Percentiles rank a stretch among this genome's conserved stretches.
Evolutionary conservation across 495 filamentous ascomycete genomes (phyloP).

Genomic region (Lasiosphaeria ovina): DNA sequence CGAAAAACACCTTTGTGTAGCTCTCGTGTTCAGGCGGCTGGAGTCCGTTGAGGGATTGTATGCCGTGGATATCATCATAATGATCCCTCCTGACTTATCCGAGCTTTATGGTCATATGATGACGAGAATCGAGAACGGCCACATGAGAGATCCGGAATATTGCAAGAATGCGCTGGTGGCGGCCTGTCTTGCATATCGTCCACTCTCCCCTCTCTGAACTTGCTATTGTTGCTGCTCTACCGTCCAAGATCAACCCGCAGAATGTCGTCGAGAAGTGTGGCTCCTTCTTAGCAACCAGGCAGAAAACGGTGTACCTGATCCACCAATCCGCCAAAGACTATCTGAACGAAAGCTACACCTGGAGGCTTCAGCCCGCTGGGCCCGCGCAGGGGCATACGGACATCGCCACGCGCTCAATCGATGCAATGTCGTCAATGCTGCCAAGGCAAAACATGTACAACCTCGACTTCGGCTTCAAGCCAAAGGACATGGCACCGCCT

Average conservation of each 20-base stretch:
- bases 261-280: slow-evolving; percentile 26
- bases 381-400: slow-evolving; percentile 20
- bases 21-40: slow-evolving; percentile 20
- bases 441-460: slow-evolving; percentile 25
- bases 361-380: slow-evolving; percentile 19
- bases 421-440: slow-evolving; percentile 21
- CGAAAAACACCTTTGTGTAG: slow-evolving; percentile 39
- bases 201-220: slow-evolving; percentile 32
- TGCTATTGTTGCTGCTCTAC: slow-evolving; percentile 16
- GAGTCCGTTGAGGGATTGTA: slow-evolving; percentile 6
- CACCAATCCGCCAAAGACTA: slow-evolving; percentile 47
- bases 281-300: slow-evolving; percentile 32
- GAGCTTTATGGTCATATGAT: slow-evolving; percentile 22
- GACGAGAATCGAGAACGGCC: slow-evolving; percentile 8
- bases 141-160: slow-evolving; percentile 9
- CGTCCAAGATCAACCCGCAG: slow-evolving; percentile 1
- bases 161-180: slow-evolving; percentile 27
- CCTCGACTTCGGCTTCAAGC: slow-evolving; percentile 17
- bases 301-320: slow-evolving; percentile 34
- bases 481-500: slow-evolving; percentile 18
- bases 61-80: slow-evolving; percentile 9
- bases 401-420: slow-evolving; percentile 29
- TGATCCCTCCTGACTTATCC: slow-evolving; percentile 19
- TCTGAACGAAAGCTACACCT: slow-evolving; percentile 22
- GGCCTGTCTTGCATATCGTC: slow-evolving; percentile 24